Evolutionary conservation across 2,329 filamentous ascomycete genomes (phyloP).

Genomic region (Xylariaceae sp.): DNA sequence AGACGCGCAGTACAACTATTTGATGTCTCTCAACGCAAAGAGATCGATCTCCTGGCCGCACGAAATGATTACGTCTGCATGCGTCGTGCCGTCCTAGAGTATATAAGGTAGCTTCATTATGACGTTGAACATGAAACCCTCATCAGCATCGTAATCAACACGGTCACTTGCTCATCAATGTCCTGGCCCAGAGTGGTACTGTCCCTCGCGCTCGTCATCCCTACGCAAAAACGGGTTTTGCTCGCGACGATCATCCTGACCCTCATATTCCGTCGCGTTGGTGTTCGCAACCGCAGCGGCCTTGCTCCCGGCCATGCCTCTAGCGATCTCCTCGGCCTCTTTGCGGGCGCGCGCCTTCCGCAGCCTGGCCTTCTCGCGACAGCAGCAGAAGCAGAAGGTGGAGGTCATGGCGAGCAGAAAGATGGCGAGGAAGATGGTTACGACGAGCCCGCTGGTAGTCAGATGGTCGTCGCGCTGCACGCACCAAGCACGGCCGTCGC

Average conservation of each 20-base stretch:
- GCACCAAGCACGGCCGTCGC: conserved; percentile 28
- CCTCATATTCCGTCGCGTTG: too few relatives aligned
- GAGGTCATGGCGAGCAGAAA: conserved; percentile 33
- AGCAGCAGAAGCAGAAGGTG: conserved; percentile 47
- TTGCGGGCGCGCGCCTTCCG: conserved; percentile 39
- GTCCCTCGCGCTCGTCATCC: not conserved
- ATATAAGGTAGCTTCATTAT: too few relatives aligned
- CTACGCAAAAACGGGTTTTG: too few relatives aligned
- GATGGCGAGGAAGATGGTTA: conserved; percentile 43
- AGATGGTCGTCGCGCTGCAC: conserved; percentile 38
- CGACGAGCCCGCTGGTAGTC: conserved; percentile 41
- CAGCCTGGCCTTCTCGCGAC: conserved; percentile 43
- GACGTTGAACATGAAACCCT: too few relatives aligned
- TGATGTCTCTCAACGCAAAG: too few relatives aligned
- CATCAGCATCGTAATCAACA: too few relatives aligned
- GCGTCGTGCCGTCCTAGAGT: too few relatives aligned
- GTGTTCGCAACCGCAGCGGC: not conserved
- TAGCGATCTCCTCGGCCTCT: conserved; percentile 46
- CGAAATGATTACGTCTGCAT: too few relatives aligned
- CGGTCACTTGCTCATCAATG: too few relatives aligned
- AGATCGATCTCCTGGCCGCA: too few relatives aligned
- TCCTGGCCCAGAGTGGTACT: not conserved
- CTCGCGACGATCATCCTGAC: too few relatives aligned
- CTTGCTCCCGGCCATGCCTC: conserved; percentile 2
- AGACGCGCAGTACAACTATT: too few relatives aligned